phyloP scores from a whole-genome alignment of 768 basidiomycete species.

The Leccinum fibrillosum region DNA sequence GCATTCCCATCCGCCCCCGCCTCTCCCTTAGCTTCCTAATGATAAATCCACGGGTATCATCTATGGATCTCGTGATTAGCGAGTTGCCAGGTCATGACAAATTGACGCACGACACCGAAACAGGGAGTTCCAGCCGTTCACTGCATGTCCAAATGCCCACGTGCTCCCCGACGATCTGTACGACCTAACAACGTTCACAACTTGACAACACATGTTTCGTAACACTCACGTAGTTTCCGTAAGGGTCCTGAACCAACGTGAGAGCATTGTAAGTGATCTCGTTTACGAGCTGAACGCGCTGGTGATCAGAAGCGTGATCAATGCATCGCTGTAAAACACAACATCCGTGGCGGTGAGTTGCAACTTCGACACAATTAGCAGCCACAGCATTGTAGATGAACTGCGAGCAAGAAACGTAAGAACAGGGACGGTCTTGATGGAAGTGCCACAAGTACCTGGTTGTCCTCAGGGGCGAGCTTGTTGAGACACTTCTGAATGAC shows the following conservation, averaged over 20 bases:
- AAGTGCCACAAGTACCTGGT: conserved; percentile 60
- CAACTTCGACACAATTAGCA: conserved; percentile 98
- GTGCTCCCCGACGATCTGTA: conserved; percentile 46
- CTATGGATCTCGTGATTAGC: too few relatives aligned
- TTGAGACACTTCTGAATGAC: conserved; percentile 99
- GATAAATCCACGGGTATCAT: too few relatives aligned
- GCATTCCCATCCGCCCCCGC: too few relatives aligned
- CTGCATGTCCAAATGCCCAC: too few relatives aligned
- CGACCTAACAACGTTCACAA: conserved; percentile 54
- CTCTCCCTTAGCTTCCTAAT: too few relatives aligned
- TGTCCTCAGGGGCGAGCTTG: conserved; percentile 96
- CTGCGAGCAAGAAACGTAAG: conserved; percentile 34
- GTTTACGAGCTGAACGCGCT: conserved; percentile 93
- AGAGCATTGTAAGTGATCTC: conserved; percentile 99
- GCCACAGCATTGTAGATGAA: conserved; percentile 99
- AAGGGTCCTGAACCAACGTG: conserved; percentile 96
- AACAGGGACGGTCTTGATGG: not conserved
- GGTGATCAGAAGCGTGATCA: conserved; percentile 95
- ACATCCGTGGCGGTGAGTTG: conserved; percentile 96
- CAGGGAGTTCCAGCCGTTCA: too few relatives aligned
- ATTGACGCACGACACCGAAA: too few relatives aligned
- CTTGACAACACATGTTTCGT: not conserved
- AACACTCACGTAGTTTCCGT: conserved; percentile 78
- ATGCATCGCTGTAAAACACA: conserved; percentile 98
- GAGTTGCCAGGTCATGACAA: too few relatives aligned